phyloP scores from a whole-genome alignment of 306 rosid species.

The Castanopsis chinensis region DNA sequence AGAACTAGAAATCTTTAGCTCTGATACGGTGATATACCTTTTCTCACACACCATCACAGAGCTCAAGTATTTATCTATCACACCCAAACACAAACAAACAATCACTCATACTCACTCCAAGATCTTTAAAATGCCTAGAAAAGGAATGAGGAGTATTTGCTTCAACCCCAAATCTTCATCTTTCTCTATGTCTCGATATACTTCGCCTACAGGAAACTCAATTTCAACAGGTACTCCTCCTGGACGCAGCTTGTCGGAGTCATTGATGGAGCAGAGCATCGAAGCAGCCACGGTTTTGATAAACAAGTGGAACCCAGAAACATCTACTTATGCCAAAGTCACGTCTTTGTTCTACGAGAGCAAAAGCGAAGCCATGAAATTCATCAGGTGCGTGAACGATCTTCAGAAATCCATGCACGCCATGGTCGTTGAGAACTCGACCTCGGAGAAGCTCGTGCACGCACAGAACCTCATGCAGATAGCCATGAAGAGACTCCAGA shows the following conservation, averaged over 20 bases:
- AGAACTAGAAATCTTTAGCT: not conserved
- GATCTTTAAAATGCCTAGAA: slow-evolving; percentile 35
- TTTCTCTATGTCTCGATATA: slow-evolving; percentile 9
- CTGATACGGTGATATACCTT: not conserved
- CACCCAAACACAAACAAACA: not conserved
- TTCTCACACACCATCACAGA: not conserved
- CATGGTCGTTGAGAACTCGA: slow-evolving; percentile 33
- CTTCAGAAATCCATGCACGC: slow-evolving; percentile 71
- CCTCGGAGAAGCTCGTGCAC: slow-evolving; percentile 41
- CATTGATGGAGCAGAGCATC: slow-evolving; percentile 25
- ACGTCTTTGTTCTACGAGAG: slow-evolving; percentile 68
- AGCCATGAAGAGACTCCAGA: slow-evolving; percentile 70
- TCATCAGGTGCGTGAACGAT: slow-evolving; percentile 44
- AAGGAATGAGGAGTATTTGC: slow-evolving; percentile 54
- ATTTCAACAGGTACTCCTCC: slow-evolving; percentile 21
- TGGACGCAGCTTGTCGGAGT: slow-evolving; percentile 23
- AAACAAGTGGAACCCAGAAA: slow-evolving; percentile 65
- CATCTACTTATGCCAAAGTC: slow-evolving; percentile 49
- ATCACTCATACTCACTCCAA: not conserved
- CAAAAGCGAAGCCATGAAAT: slow-evolving; percentile 51
- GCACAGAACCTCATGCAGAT: slow-evolving; percentile 59
- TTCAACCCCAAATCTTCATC: slow-evolving; percentile 43
- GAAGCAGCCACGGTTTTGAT: slow-evolving; percentile 45
- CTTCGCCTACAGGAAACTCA: slow-evolving; percentile 31
- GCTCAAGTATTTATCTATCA: not conserved